Evolutionary conservation across 768 basidiomycete species (phyloP), one percentile per base, ranked within the genome.

Genomic region (Gelatoporia subvermispora): DNA sequence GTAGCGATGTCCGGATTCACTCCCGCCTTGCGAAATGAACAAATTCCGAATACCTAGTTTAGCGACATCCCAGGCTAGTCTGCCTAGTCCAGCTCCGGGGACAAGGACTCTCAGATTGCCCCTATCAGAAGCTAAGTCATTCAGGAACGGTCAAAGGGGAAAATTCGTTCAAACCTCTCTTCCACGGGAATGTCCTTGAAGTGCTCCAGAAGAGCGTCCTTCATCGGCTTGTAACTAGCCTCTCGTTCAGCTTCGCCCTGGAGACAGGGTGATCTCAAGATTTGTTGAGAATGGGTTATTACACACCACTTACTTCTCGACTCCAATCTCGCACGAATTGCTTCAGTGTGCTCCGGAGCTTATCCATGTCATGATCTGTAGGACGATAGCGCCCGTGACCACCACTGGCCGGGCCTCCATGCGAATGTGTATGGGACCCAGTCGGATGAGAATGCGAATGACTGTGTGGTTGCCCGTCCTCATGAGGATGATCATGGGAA

Each of bases 321-420:
- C 87, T 89, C 93, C 94, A 98, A 61, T 98, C 93, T 11, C 93
- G 77, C 9, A 93, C 93, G 44, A 95, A 85, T 58, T 95, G 93
- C 60, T 95, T 91, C 35, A 97, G 67, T 0, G 93, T 95, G 60
- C 91, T 93, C 49, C 93, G 72, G 35, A 98, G 71, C 61, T 95
- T 94, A 62, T 96, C 92, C 82, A 88, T 86, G 56, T 92, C 87
- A 51, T 78, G 78, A 34, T 90, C 87, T 0, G 77, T 81, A 1
- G 82, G 77, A 49, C 69, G 73, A 55, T 74, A 75, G 17, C 17
- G 41, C 24, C 47, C 51, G 42, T 62, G 65, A 37, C 66, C 59
- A 41, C 50, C 41, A 42, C 63, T 39, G 31, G 56, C 40, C 20
- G 60, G 42, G 48, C 68, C 65, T n/a, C 57, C 56, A 56, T 76